phyloP scores from a whole-genome alignment of 2,329 filamentous ascomycete genomes.

The Xylaria sp. region DNA sequence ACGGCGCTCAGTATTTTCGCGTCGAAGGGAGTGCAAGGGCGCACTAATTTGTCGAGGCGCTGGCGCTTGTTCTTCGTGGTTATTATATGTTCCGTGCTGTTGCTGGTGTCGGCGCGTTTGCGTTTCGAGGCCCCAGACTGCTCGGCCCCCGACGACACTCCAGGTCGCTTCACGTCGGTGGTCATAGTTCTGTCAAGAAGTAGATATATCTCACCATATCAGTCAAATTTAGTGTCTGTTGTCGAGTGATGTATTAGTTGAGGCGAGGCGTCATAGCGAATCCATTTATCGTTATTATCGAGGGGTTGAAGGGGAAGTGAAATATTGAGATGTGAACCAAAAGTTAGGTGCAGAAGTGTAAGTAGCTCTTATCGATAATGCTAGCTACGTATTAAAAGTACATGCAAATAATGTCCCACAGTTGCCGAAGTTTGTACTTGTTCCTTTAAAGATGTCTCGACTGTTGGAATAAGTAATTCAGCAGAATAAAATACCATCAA shows the following conservation, averaged over 20 bases:
- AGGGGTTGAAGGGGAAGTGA: conserved; percentile 2
- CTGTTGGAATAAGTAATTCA: too few species aligned
- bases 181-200: conserved; percentile 34
- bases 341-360: background rate
- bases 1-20: conserved; percentile 59
- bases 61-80: conserved; percentile 40
- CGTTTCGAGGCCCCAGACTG: conserved; percentile 40
- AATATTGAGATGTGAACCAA: background rate
- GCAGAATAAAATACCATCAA: too few species aligned
- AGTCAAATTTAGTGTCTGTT: conserved; percentile 8
- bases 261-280: conserved; percentile 7
- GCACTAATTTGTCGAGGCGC: conserved; percentile 42
- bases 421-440: background rate
- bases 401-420: background rate
- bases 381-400: background rate
- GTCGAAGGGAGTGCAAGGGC: conserved; percentile 50
- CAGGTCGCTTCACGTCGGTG: conserved; percentile 21
- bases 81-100: conserved; percentile 13
- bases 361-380: conserved; percentile 32
- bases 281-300: conserved; percentile 14
- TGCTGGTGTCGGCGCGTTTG: conserved; percentile 44
- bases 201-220: background rate
- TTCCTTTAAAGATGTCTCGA: too few species aligned
- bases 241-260: conserved; percentile 2
- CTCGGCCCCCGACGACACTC: conserved; percentile 5